A percentile compares a stretch with the other conserved stretches of the same genome.
phyloP scores from a whole-genome alignment of 1,139 yeast genomes.

The Debaryomyces robertsiae region DNA sequence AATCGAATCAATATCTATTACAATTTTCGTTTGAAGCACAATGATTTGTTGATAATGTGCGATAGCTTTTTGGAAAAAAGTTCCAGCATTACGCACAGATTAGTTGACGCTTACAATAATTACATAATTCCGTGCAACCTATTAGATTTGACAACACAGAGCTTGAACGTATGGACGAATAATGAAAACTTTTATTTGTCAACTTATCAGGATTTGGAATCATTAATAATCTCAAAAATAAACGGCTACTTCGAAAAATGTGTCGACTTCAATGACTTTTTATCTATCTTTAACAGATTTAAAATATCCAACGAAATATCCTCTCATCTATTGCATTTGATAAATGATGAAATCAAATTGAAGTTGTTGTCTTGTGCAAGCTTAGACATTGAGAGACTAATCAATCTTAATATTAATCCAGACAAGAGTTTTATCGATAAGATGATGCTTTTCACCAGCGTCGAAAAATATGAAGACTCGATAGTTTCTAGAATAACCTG shows the following conservation, averaged over 20 bases:
- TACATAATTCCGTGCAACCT: conserved; percentile 30
- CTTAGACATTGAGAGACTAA: conserved; percentile 27
- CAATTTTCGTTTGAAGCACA: conserved; percentile 56
- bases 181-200: conserved; percentile 32
- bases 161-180: conserved; percentile 34
- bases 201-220: conserved; percentile 26
- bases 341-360: conserved; percentile 41
- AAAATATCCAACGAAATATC: conserved; percentile 18
- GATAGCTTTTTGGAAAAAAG: conserved; percentile 25
- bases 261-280: conserved; percentile 31
- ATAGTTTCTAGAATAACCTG: conserved; percentile 21
- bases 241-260: conserved; percentile 32
- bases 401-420: conserved; percentile 12
- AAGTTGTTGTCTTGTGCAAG: conserved; percentile 34
- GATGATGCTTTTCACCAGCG: neutral
- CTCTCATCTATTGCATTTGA: conserved; percentile 25
- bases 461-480: conserved; percentile 1
- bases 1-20: conserved; percentile 49
- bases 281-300: conserved; percentile 30
- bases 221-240: conserved; percentile 25
- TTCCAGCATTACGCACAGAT: conserved; percentile 20
- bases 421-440: neutral
- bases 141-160: conserved; percentile 38
- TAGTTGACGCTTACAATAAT: conserved; percentile 36
- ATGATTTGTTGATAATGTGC: conserved; percentile 50